Base-by-base conservation (phyloP, 352 stramenopile genomes). In the Phytophthora rubi region DNA sequence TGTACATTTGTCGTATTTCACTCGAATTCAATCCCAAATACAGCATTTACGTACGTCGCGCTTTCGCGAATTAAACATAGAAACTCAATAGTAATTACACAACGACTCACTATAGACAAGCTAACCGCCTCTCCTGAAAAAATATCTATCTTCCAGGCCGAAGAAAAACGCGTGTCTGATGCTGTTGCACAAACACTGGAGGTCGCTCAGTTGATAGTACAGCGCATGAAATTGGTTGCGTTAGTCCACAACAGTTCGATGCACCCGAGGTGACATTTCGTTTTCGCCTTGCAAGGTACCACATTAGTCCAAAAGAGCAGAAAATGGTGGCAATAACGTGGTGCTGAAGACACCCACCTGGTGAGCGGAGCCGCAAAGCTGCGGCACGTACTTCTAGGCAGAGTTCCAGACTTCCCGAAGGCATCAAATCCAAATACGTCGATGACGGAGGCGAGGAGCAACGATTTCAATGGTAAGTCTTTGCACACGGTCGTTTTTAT, bases 1-100 rank as follows among this genome's bases (percentile, higher is more conserved):
- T 55, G 26, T 12, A 18, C 21, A 15, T 37, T 35, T n/a, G 48
- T 39, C 4, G 48, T 55, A 3, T 55, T 55, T 21, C 48, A 37
- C 15, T 55, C 48, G 9, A 55, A 37, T 37, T 55, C 48, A 16
- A 37, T 55, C 10, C 48, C 48, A 3, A 55, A 55, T 15, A 37
- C 35, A 10, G 8, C 48, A 9, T 55, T 55, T n/a, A 23, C 15
- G 21, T 55, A 55, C 23, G 45, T 32, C 12, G 45, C 45, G n/a
- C n/a, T 52, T 8, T 52, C 16, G 9, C 16, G 45, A 6, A 52
- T 52, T 7, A 26, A 13, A 3, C 45, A 52, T 13, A 18, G 45
- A 52, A 52, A 52, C 9, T 26, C 45, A 13, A 52, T 52, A 15
- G 18, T 52, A 15, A 52, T 28, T 12, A 52, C 45, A n/a, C 35